Conservation (phyloP, 1,284 basidiomycete genomes). For the Fomitopsis palustris region DNA sequence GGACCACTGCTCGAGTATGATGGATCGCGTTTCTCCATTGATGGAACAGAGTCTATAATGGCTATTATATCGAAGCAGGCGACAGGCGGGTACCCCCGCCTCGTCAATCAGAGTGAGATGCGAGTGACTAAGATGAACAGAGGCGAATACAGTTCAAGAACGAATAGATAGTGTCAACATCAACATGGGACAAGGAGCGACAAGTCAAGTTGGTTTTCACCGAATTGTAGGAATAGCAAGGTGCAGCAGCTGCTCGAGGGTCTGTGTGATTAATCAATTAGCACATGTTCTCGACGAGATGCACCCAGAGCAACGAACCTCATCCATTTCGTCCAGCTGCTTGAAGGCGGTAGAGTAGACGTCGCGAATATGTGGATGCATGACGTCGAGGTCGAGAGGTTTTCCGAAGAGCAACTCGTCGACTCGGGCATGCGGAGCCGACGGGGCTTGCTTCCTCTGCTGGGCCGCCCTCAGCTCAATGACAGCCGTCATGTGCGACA, state of each 20-base stretch:
- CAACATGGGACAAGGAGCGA: not conserved
- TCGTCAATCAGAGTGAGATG: not conserved
- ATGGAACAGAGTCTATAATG: no score
- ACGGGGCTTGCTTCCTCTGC: conserved; percentile 28
- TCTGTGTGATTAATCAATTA: not conserved
- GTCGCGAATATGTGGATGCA: conserved; percentile 72
- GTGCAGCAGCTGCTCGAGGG: not conserved
- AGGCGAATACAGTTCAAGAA: not conserved
- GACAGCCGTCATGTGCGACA: conserved; percentile 78
- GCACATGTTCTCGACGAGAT: not conserved
- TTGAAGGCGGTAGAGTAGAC: conserved; percentile 70
- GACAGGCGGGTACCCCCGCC: not conserved
- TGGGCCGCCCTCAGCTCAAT: conserved; percentile 65
- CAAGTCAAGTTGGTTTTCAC: not conserved
- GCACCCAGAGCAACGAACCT: conserved; percentile 40
- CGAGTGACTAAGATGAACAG: not conserved
- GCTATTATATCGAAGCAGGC: not conserved
- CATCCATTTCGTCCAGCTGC: conserved; percentile 78
- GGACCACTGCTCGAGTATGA: no score
- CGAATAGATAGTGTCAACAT: not conserved
- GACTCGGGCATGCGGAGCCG: conserved; percentile 51
- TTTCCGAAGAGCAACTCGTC: conserved; percentile 74
- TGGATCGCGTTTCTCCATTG: not conserved
- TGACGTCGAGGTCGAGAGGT: conserved; percentile 51
- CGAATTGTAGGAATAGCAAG: not conserved